A percentile compares a stretch with the other conserved stretches of the same genome.
phyloP scores from a whole-genome alignment of 495 filamentous ascomycete species.

The Trichocladium antarcticum region DNA sequence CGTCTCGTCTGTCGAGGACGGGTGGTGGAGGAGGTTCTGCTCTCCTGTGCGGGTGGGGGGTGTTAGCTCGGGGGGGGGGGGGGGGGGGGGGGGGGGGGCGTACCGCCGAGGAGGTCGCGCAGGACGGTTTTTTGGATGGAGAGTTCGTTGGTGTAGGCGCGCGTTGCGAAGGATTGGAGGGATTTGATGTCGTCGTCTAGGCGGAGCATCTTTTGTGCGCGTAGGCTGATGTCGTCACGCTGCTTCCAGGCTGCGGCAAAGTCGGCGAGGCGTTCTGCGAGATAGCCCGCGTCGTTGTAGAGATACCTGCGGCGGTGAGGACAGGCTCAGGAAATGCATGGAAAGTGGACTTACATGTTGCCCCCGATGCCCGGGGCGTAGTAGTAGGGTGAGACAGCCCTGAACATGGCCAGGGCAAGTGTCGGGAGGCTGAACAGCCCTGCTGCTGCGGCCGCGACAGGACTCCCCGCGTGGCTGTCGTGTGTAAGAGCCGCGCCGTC shows the following conservation, averaged over 20 bases:
- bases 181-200: constrained; percentile 60
- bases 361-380: constrained; percentile 58
- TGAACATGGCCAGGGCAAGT: constrained; percentile 78
- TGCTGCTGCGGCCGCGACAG: constrained; percentile 57
- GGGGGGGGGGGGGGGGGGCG: constrained; percentile 21
- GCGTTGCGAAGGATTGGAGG: constrained; percentile 67
- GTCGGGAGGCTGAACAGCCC: constrained; percentile 74
- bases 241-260: constrained; percentile 43
- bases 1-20: constrained; percentile 49
- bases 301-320: constrained; percentile 45
- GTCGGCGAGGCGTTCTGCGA: constrained; percentile 59
- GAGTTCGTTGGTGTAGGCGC: constrained; percentile 81
- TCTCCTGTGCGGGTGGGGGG: constrained; percentile 20
- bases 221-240: constrained; percentile 33
- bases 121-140: constrained; percentile 72
- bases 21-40: constrained; percentile 33
- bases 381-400: constrained; percentile 70
- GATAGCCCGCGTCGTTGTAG: constrained; percentile 81
- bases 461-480: constrained; percentile 29
- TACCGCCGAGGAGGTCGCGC: constrained; percentile 71
- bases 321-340: neutral
- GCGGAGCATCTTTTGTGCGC: constrained; percentile 43
- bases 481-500: constrained; percentile 56
- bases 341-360: constrained; percentile 49
- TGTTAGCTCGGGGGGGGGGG: neutral